Base-by-base conservation (phyloP, 202 grass and related monocot genomes). In the Zizania palustris region DNA sequence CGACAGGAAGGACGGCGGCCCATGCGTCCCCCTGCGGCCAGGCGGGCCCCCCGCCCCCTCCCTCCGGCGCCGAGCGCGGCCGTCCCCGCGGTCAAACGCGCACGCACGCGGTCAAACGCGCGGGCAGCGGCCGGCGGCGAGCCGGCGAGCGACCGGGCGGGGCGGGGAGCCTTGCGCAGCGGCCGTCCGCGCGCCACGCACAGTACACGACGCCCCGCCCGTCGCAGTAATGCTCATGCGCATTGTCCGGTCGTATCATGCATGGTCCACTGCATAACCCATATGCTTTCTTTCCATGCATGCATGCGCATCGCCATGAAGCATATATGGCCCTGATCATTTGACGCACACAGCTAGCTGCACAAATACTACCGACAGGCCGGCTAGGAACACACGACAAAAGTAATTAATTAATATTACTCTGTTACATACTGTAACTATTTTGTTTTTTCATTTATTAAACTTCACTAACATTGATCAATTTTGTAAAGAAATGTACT, bases 1-100 rank as follows among this genome's bases (percentile, higher is more conserved):
- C 85, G 81, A 88, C 86, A 75, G 4, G 8, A 35, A 87, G 85
- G 85, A 87, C 79, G 60, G 35, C 34, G 60, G 58, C 73, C 79
- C 80, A 87, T 74, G 51, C 61, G 80, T 38, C 9, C 11, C 66
- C 22, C 49, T 65, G 74, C 44, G 45, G 65, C 45, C 45, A 18
- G 36, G 21, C 1, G 13, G 82, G 66, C 39, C 43, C 12, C 41
- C 41, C 41, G 18, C 34, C 12, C 19, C 22, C 12, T 9, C 42
- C 42, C 13, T 19, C 12, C 19, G n/a, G 7, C 33, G 50, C 82
- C 73, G 65, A 72, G 19, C 66, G 39, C 7, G 34, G 78, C 21
- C 60, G 38, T 7, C 40, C 72, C 58, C 12, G 6, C 21, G 19
- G 85, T 83, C 85, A 83, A 83, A 37, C 39, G 57, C 60, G 45